Conservation (phyloP, 2,329 filamentous ascomycete species). For the Fusarium pilosicola region DNA sequence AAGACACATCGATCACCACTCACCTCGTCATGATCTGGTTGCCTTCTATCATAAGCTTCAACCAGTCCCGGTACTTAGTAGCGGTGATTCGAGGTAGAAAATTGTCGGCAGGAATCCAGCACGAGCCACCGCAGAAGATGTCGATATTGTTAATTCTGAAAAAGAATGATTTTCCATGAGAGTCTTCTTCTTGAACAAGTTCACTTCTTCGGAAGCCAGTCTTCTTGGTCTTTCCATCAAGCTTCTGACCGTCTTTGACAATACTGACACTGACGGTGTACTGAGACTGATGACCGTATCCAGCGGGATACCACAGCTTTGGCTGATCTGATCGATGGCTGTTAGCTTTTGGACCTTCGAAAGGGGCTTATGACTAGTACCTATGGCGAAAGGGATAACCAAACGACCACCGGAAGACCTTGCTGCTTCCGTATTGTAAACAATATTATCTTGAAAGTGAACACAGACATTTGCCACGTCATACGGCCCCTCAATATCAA, state of each 20-base stretch:
- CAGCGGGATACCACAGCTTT: background rate
- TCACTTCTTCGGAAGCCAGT: background rate
- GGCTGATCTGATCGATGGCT: background rate
- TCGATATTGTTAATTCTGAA: background rate
- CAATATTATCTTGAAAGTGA: background rate
- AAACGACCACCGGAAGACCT: background rate
- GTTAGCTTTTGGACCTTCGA: background rate
- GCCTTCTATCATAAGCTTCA: background rate
- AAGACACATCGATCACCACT: background rate
- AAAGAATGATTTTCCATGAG: background rate
- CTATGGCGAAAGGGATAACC: background rate
- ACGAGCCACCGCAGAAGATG: background rate
- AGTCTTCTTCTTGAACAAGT: background rate
- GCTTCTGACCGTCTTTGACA: background rate
- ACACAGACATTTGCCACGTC: background rate
- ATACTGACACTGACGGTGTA: background rate
- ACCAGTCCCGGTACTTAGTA: background rate
- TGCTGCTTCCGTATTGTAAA: background rate
- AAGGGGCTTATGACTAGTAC: background rate
- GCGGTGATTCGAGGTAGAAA: background rate
- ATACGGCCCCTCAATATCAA: background rate
- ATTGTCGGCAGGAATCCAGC: slow-evolving; percentile 1
- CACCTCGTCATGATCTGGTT: slow-evolving; percentile 4
- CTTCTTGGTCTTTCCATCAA: background rate
- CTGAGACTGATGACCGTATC: background rate